Evolutionary conservation across 2,329 filamentous ascomycete genomes (phyloP), one percentile per base, ranked within the genome.

Genomic region (Aspergillus intermedius): DNA sequence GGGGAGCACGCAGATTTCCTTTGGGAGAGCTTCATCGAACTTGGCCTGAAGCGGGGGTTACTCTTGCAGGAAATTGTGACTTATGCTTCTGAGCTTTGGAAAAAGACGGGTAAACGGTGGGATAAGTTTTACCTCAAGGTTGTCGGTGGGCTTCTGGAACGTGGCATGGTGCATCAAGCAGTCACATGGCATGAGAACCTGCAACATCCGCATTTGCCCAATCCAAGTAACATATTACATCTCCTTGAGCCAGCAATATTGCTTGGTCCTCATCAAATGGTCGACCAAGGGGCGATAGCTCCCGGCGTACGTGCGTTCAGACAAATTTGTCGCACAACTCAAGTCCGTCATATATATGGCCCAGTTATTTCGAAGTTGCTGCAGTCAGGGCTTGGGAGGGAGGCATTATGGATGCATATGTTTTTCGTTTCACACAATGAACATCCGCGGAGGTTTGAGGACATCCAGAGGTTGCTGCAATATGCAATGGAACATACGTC

Each of bases 361-460:
- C 63, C 60, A 21, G 58, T 74, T n/a, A 66, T 79, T 22, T 61
- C 69, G 13, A 52, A 54, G 15, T 57, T 79, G 2, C 68, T 72
- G 55, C 54, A 62, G 5, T 58, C 62, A 32, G 64, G 68, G 21
- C 55, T 67, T 35, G 61, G 67, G 44, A 55, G 67, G 17, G 59
- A 69, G 47, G 74, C 74, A 25, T 56, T 74, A 7, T 60, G 61
- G 15, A 76, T 77, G 73, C 77, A 79, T 54, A 56, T 63, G 23
- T 71, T 73, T 45, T 57, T 79, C 8, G 47, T 74, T 17, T 51
- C 61, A 21, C 60, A 63, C 39, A 57, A 64, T 23, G 76, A 79
- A 50, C 56, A 73, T 44, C 76, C 77, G 13, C 48, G 49, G 22
- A 60, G 54, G 1, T 60, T 67, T 4, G 60, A 66, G 13, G 62